phyloP scores from a whole-genome alignment of 176 grass and related monocot genomes.

The Neostapfia colusana region DNA sequence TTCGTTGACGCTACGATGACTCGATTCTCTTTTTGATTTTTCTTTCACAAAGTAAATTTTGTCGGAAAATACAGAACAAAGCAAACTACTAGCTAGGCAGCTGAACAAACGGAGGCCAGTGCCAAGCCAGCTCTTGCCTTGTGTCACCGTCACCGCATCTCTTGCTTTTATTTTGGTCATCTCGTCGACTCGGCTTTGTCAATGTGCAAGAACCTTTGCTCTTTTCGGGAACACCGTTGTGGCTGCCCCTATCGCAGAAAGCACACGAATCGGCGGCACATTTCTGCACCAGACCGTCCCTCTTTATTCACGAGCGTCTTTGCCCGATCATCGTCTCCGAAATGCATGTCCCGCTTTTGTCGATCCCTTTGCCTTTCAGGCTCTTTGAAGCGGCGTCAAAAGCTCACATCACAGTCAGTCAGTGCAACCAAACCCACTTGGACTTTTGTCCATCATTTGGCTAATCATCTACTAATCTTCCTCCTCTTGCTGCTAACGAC shows the following conservation, averaged over 20 bases:
- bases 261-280: not conserved
- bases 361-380: constrained; percentile 26
- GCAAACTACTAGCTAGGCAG: constrained; percentile 30
- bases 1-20: not conserved
- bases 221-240: constrained; percentile 25
- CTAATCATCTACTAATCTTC: constrained; percentile 70
- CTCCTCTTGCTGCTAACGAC: constrained; percentile 74
- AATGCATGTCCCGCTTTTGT: constrained; percentile 30
- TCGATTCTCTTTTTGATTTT: constrained; percentile 35
- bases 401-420: constrained; percentile 24
- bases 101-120: constrained; percentile 24
- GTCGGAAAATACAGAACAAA: constrained; percentile 51
- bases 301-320: constrained; percentile 47
- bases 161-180: constrained; percentile 35
- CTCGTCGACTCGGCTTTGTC: constrained; percentile 34
- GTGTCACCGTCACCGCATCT: constrained; percentile 19
- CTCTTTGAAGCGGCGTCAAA: constrained; percentile 39
- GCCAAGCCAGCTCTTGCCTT: constrained; percentile 28
- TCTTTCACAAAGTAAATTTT: constrained; percentile 33
- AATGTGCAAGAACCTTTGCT: constrained; percentile 30
- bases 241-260: constrained; percentile 25
- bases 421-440: constrained; percentile 28
- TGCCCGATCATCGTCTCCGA: constrained; percentile 30
- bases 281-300: not conserved
- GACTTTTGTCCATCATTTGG: constrained; percentile 24